Percentiles rank a stretch among this genome's conserved stretches.
phyloP scores from a whole-genome alignment of 371 early-diverging fungal species.

The Phascolomyces articulosus region DNA sequence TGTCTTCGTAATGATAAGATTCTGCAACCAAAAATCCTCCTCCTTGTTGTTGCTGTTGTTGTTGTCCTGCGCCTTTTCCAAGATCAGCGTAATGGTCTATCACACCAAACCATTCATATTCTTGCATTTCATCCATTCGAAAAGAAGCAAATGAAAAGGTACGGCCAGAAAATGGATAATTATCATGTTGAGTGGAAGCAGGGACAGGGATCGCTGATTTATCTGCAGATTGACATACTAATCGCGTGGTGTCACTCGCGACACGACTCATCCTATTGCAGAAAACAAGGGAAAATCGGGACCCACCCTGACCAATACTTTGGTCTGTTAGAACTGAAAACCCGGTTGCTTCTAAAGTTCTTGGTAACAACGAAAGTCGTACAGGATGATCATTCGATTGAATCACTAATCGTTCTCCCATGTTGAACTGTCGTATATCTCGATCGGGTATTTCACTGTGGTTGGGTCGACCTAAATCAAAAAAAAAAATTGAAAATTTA shows the following conservation, averaged over 20 bases:
- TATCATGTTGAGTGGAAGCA: constrained; percentile 41
- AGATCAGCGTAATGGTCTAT: constrained; percentile 21
- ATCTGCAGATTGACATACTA: constrained; percentile 31
- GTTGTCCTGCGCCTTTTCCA: too few relatives aligned
- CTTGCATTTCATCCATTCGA: constrained; percentile 42
- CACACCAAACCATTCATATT: constrained; percentile 49
- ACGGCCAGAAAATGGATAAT: constrained; percentile 39
- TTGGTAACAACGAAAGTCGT: constrained; percentile 17
- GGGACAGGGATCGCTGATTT: constrained; percentile 44
- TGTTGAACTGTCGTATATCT: constrained; percentile 15
- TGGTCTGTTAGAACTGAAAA: constrained; percentile 55
- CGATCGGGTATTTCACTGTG: constrained; percentile 18
- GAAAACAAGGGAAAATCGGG: constrained; percentile 47
- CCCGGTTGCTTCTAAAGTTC: constrained; percentile 14
- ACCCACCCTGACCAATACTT: constrained; percentile 17
- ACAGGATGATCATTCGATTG: neutral
- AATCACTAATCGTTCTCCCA: constrained; percentile 29
- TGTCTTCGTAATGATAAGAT: constrained; percentile 29
- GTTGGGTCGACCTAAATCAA: constrained; percentile 25
- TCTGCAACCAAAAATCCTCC: constrained; percentile 60
- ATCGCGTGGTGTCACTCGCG: constrained; percentile 8
- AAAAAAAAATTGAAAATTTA: too few relatives aligned
- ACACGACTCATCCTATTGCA: constrained; percentile 30
- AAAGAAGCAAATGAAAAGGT: constrained; percentile 50
- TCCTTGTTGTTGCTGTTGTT: too few relatives aligned